Percentiles rank a stretch among this genome's conserved stretches.
Conservation (phyloP, 306 rosid genomes). For the Acacia melanoxylon region DNA sequence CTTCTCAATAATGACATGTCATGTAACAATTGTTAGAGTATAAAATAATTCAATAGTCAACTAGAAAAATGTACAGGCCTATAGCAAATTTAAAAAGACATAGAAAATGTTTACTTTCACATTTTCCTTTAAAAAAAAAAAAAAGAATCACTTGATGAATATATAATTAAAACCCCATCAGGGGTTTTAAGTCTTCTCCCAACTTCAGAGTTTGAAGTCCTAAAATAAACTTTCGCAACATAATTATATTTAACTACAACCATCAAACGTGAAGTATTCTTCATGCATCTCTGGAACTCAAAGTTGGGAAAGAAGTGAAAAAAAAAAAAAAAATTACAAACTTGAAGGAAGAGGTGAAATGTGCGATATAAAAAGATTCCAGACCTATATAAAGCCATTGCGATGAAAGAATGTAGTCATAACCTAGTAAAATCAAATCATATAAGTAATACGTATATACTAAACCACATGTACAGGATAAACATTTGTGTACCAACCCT, state of each 20-base stretch:
- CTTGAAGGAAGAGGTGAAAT: conserved; percentile 28
- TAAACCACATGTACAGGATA: conserved; percentile 38
- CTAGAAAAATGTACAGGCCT: neutral
- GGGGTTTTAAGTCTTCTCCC: neutral
- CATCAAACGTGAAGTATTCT: conserved; percentile 4
- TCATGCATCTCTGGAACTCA: conserved; percentile 9
- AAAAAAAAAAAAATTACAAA: conserved; percentile 1
- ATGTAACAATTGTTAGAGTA: neutral
- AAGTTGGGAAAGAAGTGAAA: neutral
- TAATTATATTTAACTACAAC: neutral
- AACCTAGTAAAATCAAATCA: conserved; percentile 25
- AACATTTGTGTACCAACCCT: conserved; percentile 31
- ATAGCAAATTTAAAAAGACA: neutral
- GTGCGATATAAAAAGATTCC: neutral
- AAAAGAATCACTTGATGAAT: neutral
- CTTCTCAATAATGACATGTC: neutral
- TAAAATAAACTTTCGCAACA: neutral
- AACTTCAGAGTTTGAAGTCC: neutral
- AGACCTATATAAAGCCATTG: conserved; percentile 12
- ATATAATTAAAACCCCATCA: neutral
- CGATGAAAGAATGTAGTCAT: conserved; percentile 24
- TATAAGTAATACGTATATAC: conserved; percentile 42
- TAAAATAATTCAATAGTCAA: neutral
- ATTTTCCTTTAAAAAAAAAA: neutral
- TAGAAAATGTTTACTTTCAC: neutral